phyloP scores from a whole-genome alignment of 805 yeast genomes.

The Candida orba region DNA sequence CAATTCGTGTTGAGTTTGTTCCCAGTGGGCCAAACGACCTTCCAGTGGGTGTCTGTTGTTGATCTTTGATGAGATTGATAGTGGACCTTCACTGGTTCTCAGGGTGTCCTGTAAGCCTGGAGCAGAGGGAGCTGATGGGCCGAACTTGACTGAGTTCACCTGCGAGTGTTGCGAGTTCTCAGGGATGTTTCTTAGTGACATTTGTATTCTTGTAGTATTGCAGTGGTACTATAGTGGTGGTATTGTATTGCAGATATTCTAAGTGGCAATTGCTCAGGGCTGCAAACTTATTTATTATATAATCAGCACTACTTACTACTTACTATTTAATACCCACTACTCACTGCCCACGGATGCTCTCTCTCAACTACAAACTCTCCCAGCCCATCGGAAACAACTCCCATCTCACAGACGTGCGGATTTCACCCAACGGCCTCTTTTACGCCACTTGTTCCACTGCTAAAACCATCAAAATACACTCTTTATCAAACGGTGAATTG shows the following conservation, averaged over 20 bases:
- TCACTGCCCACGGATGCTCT: background rate
- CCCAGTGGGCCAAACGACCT: constrained; percentile 71
- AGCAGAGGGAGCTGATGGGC: constrained; percentile 50
- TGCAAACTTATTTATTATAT: too few relatives aligned
- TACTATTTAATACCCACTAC: too few relatives aligned
- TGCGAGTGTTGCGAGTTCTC: constrained; percentile 34
- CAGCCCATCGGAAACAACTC: background rate
- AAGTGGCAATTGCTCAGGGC: background rate
- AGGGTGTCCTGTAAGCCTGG: constrained; percentile 66
- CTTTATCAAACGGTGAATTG: constrained; percentile 30
- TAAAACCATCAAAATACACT: constrained; percentile 19
- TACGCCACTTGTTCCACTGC: constrained; percentile 58
- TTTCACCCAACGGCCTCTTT: constrained; percentile 53
- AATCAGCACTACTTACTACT: too few relatives aligned
- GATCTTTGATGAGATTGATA: constrained; percentile 45
- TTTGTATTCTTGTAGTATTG: too few relatives aligned
- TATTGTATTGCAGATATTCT: background rate
- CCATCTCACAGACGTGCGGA: constrained; percentile 37
- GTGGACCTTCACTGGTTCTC: constrained; percentile 57
- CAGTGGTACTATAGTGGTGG: background rate
- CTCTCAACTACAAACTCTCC: background rate
- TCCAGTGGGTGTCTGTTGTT: constrained; percentile 86
- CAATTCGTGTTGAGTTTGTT: constrained; percentile 58
- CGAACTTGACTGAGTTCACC: constrained; percentile 45
- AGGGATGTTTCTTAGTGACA: constrained; percentile 46